Evolutionary conservation across 2,329 filamentous ascomycete genomes (phyloP), one percentile per base, ranked within the genome.

Genomic region (Fusarium transvaalense): DNA sequence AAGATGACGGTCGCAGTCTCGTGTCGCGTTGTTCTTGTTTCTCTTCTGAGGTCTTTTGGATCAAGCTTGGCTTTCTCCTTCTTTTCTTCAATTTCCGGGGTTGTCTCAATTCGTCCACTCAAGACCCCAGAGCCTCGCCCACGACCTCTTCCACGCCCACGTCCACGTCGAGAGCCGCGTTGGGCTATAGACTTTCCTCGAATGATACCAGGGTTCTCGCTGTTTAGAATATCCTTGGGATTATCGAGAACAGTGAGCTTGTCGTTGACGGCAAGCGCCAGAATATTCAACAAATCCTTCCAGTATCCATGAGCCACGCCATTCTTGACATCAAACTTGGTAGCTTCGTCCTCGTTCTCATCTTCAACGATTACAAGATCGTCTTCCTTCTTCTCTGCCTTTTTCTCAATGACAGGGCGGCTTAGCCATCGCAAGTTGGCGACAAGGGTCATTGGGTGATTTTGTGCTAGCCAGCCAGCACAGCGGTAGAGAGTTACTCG

Each of bases 201-300:
- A 21, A 51, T 32, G 14, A 77, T 75, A 0, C 52, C 62, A 29
- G 58, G 71, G 41, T 73, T 76, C 66, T 79, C 71, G 8, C 77
- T 74, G 54, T 83, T 84, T 19, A 86, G 74, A 7, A 86, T 69
- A 1, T 78, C 72, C 2, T 67, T 68, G 3, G 82, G 82, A 29
- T 84, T 68, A 3, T 78, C 77, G 14, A 81, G 71, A 8, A 78
- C 78, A 15, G 79, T 75, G 14, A 89, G 79, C 71, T 83, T 78
- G 23, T 79, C 77, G 51, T 86, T 83, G 25, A 80, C 83, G 1
- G 82, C 82, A 4, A 89, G 78, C 1, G 81, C 83, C 1, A 89
- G 78, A 4, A 89, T 79, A 67, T 89, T 89, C 4, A 88, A 76
- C 5, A 89, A 76, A 70, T 89, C 86, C 66, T 89, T 89, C 86